phyloP scores from a whole-genome alignment of 345 rosid species.

The Rhizophora mangle region DNA sequence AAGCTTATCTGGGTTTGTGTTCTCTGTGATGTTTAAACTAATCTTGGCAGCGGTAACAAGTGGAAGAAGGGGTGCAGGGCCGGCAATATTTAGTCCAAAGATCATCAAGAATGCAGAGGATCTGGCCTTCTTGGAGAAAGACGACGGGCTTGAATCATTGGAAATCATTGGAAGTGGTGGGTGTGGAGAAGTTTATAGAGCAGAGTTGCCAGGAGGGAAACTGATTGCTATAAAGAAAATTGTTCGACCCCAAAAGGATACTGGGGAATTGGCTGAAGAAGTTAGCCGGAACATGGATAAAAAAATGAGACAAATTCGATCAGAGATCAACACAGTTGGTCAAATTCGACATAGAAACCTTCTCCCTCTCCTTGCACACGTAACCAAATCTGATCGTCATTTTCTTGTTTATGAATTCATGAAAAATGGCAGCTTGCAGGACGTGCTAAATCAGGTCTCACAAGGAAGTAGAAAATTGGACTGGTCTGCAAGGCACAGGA shows the following conservation, averaged over 20 bases:
- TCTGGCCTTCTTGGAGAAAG: slow-evolving; percentile 79
- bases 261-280: slow-evolving; percentile 61
- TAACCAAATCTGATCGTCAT: slow-evolving; percentile 71
- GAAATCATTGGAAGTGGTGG: slow-evolving; percentile 80
- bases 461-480: slow-evolving; percentile 52
- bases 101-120: slow-evolving; percentile 74
- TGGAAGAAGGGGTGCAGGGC: slow-evolving; percentile 46
- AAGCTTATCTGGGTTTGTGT: slow-evolving; percentile 58
- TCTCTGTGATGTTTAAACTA: slow-evolving; percentile 58
- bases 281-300: slow-evolving; percentile 54
- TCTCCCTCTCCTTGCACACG: slow-evolving; percentile 74
- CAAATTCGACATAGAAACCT: slow-evolving; percentile 80
- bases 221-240: slow-evolving; percentile 77
- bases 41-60: slow-evolving; percentile 46
- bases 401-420: slow-evolving; percentile 76
- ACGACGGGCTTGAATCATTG: slow-evolving; percentile 46
- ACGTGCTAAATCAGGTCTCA: slow-evolving; percentile 39
- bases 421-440: slow-evolving; percentile 93
- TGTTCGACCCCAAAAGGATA: slow-evolving; percentile 68
- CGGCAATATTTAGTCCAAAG: slow-evolving; percentile 61
- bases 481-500: slow-evolving; percentile 65
- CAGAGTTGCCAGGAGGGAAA: slow-evolving; percentile 70
- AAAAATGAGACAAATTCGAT: slow-evolving; percentile 78
- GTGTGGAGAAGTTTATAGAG: slow-evolving; percentile 85
- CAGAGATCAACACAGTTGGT: slow-evolving; percentile 81